Percentiles rank a stretch among this genome's conserved stretches.
Conservation (phyloP, 176 grass and related monocot species). For the Zizania latifolia region DNA sequence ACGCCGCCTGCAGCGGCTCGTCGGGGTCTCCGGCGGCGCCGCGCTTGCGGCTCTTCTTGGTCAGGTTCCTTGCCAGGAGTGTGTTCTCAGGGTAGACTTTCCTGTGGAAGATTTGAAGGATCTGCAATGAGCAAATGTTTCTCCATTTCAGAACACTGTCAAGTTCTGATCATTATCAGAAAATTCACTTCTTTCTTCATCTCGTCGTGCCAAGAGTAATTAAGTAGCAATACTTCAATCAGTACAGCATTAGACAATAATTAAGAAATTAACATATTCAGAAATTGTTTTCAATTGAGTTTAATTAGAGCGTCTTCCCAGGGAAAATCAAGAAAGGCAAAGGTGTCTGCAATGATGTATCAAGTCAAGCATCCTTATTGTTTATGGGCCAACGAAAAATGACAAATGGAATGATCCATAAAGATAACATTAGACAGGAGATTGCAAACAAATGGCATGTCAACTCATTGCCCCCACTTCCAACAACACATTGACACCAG, state of each 20-base stretch:
- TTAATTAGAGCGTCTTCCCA: not conserved
- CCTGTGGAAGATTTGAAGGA: constrained; percentile 94
- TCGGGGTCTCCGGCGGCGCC: not conserved
- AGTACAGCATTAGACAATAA: no score
- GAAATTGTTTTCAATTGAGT: not conserved
- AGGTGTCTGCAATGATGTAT: not conserved
- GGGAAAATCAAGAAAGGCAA: not conserved
- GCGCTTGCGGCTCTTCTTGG: constrained; percentile 31
- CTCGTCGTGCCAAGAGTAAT: not conserved
- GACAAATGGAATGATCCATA: constrained; percentile 35
- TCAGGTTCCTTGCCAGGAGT: constrained; percentile 12
- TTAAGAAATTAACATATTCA: not conserved
- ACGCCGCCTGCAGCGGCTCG: not conserved
- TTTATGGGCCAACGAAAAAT: constrained; percentile 5
- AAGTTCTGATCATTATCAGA: not conserved
- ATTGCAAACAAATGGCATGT: constrained; percentile 39
- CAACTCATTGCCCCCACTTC: constrained; percentile 28
- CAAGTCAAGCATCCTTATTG: not conserved
- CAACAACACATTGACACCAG: constrained; percentile 17
- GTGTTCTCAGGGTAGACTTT: constrained; percentile 88
- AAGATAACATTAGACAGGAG: constrained; percentile 31
- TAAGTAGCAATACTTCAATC: not conserved
- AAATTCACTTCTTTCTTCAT: not conserved
- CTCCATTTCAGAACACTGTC: constrained; percentile 13
- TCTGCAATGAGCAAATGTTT: constrained; percentile 51